Evolutionary conservation across 1,284 basidiomycete genomes (phyloP).

Genomic region (Sporisorium graminicola): DNA sequence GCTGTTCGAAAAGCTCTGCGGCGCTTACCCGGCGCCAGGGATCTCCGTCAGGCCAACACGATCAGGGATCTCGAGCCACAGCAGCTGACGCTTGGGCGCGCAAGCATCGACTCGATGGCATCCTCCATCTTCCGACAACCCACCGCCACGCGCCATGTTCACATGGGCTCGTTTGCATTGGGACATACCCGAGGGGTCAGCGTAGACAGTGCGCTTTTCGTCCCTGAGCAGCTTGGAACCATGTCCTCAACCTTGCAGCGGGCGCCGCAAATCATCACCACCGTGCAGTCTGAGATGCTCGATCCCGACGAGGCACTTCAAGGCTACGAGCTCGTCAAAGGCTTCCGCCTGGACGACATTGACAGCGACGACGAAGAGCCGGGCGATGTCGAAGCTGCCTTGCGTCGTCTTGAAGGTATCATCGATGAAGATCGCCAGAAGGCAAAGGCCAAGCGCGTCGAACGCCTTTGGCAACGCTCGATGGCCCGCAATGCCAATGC

Average conservation of each 20-base stretch:
- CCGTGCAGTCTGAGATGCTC: conserved; percentile 59
- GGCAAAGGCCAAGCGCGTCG: conserved; percentile 52
- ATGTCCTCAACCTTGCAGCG: conserved; percentile 2
- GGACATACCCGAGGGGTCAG: conserved; percentile 35
- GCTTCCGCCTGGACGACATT: conserved; percentile 57
- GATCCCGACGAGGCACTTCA: conserved; percentile 63
- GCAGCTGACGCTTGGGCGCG: conserved; percentile 20
- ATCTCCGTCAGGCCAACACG: conserved; percentile 61
- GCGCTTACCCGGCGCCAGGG: conserved; percentile 61
- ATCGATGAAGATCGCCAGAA: conserved; percentile 64
- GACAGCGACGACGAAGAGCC: conserved; percentile 64
- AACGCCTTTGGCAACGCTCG: conserved; percentile 55
- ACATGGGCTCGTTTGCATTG: conserved; percentile 28
- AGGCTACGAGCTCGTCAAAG: conserved; percentile 65
- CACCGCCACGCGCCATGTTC: conserved; percentile 16
- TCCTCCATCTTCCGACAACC: conserved; percentile 37
- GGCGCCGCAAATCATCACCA: conserved; percentile 47
- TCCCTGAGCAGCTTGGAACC: conserved; percentile 15
- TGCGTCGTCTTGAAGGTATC: conserved; percentile 62
- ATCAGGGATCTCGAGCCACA: conserved; percentile 50
- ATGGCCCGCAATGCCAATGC: conserved; percentile 38
- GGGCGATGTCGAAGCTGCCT: conserved; percentile 63
- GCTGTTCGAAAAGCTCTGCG: conserved; percentile 61
- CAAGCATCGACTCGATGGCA: conserved; percentile 56
- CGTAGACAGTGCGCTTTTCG: conserved; percentile 33